Conservation (phyloP, 225 moss, liverwort and hornwort genomes). For the Thuidium tamariscinum region DNA sequence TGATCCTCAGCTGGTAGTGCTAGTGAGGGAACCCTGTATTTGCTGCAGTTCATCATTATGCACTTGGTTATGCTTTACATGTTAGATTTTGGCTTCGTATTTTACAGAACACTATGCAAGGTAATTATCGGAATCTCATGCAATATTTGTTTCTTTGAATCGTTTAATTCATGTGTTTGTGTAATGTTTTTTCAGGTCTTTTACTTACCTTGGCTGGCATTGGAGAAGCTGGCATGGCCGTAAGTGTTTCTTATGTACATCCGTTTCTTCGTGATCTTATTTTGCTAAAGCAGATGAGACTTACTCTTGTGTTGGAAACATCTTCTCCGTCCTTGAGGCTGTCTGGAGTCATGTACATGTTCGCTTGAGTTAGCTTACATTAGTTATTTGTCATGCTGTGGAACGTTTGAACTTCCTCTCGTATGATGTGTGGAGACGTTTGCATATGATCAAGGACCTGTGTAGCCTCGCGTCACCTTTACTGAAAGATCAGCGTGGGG, state of each 20-base stretch:
- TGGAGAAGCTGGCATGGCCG: conserved; percentile 89
- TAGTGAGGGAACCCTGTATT: neutral
- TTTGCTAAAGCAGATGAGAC: neutral
- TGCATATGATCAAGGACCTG: neutral
- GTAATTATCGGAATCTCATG: neutral
- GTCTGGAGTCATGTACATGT: neutral
- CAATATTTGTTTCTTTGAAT: neutral
- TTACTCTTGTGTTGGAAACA: neutral
- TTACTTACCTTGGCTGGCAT: conserved; percentile 78
- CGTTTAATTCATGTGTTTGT: neutral
- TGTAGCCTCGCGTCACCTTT: neutral
- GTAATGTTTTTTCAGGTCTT: conserved; percentile 44
- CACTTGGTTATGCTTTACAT: neutral
- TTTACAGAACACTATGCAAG: neutral
- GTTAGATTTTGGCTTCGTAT: neutral
- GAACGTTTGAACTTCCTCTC: neutral
- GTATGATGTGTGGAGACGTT: neutral
- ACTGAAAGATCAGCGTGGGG: neutral
- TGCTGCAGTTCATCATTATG: neutral
- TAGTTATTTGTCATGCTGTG: neutral
- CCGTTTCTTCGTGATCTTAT: neutral
- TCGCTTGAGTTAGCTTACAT: neutral
- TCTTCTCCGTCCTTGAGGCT: neutral
- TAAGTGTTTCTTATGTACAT: conserved; percentile 17
- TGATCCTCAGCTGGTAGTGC: neutral